These are phyloP conservation scores for Wickerhamomyces strasburgensis DNA, from an alignment of 805 yeast genomes.

Conservation along the genomic window DNA sequence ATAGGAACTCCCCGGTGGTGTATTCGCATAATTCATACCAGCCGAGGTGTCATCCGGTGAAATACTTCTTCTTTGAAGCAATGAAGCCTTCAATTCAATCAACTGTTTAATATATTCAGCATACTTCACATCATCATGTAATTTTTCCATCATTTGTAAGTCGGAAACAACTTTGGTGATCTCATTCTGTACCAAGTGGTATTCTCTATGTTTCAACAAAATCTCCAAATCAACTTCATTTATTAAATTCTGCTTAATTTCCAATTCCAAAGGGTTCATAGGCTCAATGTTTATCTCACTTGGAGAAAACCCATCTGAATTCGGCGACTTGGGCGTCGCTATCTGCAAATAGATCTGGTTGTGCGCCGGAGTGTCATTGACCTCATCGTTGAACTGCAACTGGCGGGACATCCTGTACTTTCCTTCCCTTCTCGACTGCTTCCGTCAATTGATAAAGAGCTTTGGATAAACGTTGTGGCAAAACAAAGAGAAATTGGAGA, in stretches of 20 bases:
- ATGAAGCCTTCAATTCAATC: conserved; percentile 27
- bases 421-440: no score
- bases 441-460: no score
- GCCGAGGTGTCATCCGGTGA: conserved; percentile 23
- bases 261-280: conserved; percentile 10
- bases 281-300: conserved; percentile 16
- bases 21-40: no score
- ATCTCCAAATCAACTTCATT: conserved; percentile 56
- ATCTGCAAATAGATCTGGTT: conserved; percentile 29
- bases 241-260: conserved; percentile 30
- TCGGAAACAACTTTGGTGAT: conserved; percentile 55
- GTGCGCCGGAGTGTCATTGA: conserved; percentile 3
- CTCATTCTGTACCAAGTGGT: conserved; percentile 45
- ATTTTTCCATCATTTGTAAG: conserved; percentile 43
- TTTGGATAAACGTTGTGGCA: no score
- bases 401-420: conserved; percentile 1
- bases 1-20: no score
- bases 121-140: conserved; percentile 31
- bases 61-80: background rate
- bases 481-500: no score
- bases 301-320: conserved; percentile 30
- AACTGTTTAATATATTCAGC: conserved; percentile 37
- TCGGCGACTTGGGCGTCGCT: conserved; percentile 41
- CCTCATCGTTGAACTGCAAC: conserved; percentile 1
- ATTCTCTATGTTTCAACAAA: conserved; percentile 53